phyloP scores from a whole-genome alignment of 345 rosid species.

The Euclidium syriacum region DNA sequence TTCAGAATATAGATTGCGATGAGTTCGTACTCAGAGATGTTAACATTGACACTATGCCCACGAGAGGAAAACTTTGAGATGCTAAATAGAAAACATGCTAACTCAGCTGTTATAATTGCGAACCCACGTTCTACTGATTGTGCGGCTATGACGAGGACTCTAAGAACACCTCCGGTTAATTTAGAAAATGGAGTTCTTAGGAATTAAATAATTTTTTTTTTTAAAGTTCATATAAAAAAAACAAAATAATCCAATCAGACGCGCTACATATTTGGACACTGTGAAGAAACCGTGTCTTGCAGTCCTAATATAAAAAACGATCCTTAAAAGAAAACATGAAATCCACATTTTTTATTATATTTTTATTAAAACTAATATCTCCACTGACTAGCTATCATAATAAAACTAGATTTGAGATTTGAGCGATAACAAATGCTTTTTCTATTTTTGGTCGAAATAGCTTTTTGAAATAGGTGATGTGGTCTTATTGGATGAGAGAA shows the following conservation, averaged over 20 bases:
- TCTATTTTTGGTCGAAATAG: conserved; percentile 35
- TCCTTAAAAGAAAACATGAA: conserved; percentile 65
- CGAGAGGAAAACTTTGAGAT: conserved; percentile 58
- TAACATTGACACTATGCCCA: conserved; percentile 78
- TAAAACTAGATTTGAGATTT: neutral
- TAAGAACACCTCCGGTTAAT: neutral
- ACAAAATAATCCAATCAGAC: conserved; percentile 45
- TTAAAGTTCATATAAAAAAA: no score
- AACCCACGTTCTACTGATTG: conserved; percentile 91
- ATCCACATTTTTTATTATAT: no score
- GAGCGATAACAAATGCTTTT: neutral
- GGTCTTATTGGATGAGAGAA: conserved; percentile 50
- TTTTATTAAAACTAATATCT: no score
- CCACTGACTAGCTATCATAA: neutral
- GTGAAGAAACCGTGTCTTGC: no score
- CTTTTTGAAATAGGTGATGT: conserved; percentile 85
- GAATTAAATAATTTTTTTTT: no score
- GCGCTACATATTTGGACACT: no score
- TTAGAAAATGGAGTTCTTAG: no score
- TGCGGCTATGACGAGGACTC: no score
- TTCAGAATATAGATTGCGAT: conserved; percentile 69
- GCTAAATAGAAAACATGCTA: conserved; percentile 63
- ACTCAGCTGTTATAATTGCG: conserved; percentile 55
- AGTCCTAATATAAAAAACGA: no score
- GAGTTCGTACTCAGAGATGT: conserved; percentile 74